These are phyloP conservation scores for Straminergon stramineum DNA, from an alignment of 225 moss, liverwort and hornwort genomes.

Conservation along the genomic window DNA sequence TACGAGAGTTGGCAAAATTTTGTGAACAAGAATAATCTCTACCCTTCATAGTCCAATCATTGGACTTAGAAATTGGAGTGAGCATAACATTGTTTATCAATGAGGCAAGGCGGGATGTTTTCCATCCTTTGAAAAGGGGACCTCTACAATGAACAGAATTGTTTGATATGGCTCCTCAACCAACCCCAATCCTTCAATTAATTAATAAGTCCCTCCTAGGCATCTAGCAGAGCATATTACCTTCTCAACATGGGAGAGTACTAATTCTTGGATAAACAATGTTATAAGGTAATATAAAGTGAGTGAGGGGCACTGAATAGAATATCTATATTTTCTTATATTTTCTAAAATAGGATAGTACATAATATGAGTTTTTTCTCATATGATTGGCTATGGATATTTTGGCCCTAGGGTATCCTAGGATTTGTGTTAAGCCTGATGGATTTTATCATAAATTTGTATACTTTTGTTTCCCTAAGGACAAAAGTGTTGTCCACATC, in stretches of 20 bases:
- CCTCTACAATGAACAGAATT: not conserved
- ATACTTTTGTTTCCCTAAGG: not conserved
- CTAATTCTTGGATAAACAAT: rapidly evolving
- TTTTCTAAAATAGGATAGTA: not conserved
- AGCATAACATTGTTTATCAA: not conserved
- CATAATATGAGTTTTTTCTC: not conserved
- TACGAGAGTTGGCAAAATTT: too few relatives aligned
- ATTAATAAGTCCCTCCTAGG: rapidly evolving
- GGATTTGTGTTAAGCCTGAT: too few relatives aligned
- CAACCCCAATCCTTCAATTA: not conserved
- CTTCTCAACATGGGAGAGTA: rapidly evolving
- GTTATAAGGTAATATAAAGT: not conserved
- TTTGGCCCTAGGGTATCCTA: not conserved
- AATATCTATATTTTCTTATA: rapidly evolving
- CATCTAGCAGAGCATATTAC: not conserved
- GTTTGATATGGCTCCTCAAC: not conserved
- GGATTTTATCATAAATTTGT: not conserved
- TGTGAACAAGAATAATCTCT: too few relatives aligned
- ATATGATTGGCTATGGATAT: not conserved
- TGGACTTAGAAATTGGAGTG: not conserved
- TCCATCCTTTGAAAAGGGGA: not conserved
- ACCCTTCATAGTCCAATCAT: not conserved
- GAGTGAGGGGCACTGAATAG: rapidly evolving
- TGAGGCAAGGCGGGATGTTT: rapidly evolving
- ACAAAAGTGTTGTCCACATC: not conserved